Conservation (phyloP, 805 yeast species). For the Metschnikowia koreensis region DNA sequence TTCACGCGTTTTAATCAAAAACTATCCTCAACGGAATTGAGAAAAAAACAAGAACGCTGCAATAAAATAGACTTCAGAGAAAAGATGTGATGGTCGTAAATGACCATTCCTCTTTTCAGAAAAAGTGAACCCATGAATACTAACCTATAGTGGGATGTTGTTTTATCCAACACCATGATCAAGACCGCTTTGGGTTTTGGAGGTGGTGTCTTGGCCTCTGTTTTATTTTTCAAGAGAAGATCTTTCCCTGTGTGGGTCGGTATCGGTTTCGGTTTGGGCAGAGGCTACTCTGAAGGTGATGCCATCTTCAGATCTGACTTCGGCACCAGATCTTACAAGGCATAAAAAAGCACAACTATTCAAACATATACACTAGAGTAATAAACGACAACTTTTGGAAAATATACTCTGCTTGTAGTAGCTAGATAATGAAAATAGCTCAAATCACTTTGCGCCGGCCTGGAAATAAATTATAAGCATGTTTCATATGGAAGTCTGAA, state of each 20-base stretch:
- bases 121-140: conserved; percentile 4
- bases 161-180: conserved; percentile 87
- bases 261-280: conserved; percentile 94
- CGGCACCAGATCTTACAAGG: conserved; percentile 73
- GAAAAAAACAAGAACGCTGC: neutral
- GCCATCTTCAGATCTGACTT: conserved; percentile 85
- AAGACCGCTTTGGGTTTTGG: conserved; percentile 97
- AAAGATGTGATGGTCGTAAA: too few species aligned
- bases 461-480: too few species aligned
- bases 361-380: conserved; percentile 4
- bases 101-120: too few species aligned
- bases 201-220: conserved; percentile 91
- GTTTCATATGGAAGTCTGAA: too few species aligned
- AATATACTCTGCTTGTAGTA: neutral
- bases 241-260: conserved; percentile 98
- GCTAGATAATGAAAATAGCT: too few species aligned
- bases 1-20: neutral
- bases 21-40: too few species aligned
- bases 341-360: conserved; percentile 33
- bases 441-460: too few species aligned
- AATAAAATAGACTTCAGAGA: neutral
- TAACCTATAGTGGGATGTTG: conserved; percentile 77
- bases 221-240: conserved; percentile 86
- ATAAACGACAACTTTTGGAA: conserved; percentile 4
- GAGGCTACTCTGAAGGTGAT: conserved; percentile 98